Base-by-base conservation (phyloP, 345 rosid genomes). In the Hibiscus mutabilis region DNA sequence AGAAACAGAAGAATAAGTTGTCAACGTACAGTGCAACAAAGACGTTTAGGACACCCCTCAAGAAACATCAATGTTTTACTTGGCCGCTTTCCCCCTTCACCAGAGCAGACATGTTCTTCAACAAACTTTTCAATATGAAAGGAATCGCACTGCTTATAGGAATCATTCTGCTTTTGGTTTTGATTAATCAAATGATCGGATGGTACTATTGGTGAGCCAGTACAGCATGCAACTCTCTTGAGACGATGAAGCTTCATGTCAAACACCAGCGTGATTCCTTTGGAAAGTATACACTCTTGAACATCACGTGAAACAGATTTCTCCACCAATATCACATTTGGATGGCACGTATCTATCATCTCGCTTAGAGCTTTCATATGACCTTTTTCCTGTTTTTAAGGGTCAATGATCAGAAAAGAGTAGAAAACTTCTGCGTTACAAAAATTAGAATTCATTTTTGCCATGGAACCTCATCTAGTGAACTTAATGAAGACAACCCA, bases 181-280 rank as follows among this genome's bases (percentile, higher is more conserved):
- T 83, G 87, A 74, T 69, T 75, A n/a, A 77, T 68, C 68, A 88
- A 79, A 76, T 82, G 56, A 51, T 89, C 90, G 16, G 87, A 75
- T 18, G 94, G 79, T 44, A 82, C 33, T 74, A 95, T 86, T 18
- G 86, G 86, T 35, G 88, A 88, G 66, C 97, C 97, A 62, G 92
- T 95, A 77, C 90, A 95, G 12, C 83, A 87, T 37, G 99, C 87
- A 35, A 95, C 80, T 84, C 99, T 85, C 76, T 92, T 83, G 25
- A 95, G 80, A 33, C 97, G 96, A 76, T 92, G 96, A 37, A 87
- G 90, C 82, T 95, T 95, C 94, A 92, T 92, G 70, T 95, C 98
- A 66, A 85, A 84, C 68, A 95, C 87, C 75, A 95, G 73, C 9
- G 99, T 92, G 72, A 95, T 90, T 68, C 89, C 91, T 76, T 86